Base-by-base conservation (phyloP, 352 stramenopile species). In the Thalassiosira mediterranea region DNA sequence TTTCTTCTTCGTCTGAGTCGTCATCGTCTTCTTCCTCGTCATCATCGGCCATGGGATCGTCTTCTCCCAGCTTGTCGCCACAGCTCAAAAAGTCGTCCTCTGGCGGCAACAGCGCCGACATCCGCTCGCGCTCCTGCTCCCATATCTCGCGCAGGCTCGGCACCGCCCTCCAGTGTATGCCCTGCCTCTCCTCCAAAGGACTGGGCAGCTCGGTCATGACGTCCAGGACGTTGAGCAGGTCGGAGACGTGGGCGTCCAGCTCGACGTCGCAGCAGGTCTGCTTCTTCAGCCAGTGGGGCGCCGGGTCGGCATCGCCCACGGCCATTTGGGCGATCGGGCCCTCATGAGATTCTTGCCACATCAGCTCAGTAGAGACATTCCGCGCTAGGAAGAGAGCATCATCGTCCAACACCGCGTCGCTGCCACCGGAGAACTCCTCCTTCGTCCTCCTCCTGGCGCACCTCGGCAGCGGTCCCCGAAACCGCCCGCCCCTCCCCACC, bases 141-240 rank as follows among this genome's bases (percentile, higher is more conserved):
- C 88, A 93, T 46, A 93, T 89, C 61, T 91, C 86, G 65, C 79
- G 57, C 32, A 93, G 64, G 76, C 86, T 92, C 5, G 88, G 88
- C 26, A 93, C 88, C 10, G 88, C 88, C 42, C 88, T 81, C 88
- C 88, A 93, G 68, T 92, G 86, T 40, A 93, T 75, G 44, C 82
- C 72, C 56, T 86, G 67, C 15, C 75, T 44, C 59, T 91, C 81
- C 49, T 88, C 64, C 25, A 83, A 25, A 26, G 48, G 60, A 49
- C 63, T 76, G 31, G 79, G 79, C 11, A 90, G 46, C 38, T 72
- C 74, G 13, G 68, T 90, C 53, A 92, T 80, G 0, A 93, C 83
- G 53, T 81, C 67, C 19, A 80, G 49, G 28, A 91, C 59, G 72
- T 93, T 90, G 44, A 88, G 37, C 19, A 93, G 78, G 51, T 90